Evolutionary conservation across 495 filamentous ascomycete species (phyloP), one percentile per base, ranked within the genome.

Genomic region (Pseudotulostoma volvatum): DNA sequence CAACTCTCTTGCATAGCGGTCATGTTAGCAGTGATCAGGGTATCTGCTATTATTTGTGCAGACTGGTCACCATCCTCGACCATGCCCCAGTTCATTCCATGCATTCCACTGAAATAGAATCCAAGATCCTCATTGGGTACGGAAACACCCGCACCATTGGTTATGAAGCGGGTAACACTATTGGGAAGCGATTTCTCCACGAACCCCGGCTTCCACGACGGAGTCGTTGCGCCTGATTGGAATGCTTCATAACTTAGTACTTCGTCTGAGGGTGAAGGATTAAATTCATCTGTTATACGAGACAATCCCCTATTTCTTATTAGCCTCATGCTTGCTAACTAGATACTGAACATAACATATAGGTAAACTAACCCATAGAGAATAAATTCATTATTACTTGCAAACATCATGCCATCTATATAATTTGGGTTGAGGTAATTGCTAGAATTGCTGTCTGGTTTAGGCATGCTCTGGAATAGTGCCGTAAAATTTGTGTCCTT

Each of bases 71-170:
- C 16, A 9, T 44, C 34, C 39, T 60, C 63, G 39, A 73, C 63
- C 1, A 50, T 45, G 0, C 64, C 64, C 30, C 41, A 52, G 33
- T 40, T 50, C 9, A 44, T 35, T 7, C 65, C 55, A 21, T 54
- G 61, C 53, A 67, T 53, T 1, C 75, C 75, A 1, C 67, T 63
- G 45, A 79, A 79, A 44, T 77, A 75, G 60, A 71, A 79, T 0
- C 65, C 71, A 38, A 65, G 66, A 44, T 78, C 73, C 51, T 79
- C 74, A 1, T 73, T 77, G 1, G 75, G 73, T 15, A 68, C 71
- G 36, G 57, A 73, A 8, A 64, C 71, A 2, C 59, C 63, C 7
- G 60, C 75, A 19, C 75, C 75, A 43, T 63, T 66, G 11, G 71
- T 63, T 16, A 79, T 43, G 50, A 72, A 77, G 38, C 68, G 63